These are phyloP conservation scores for Allium cepa DNA, from an alignment of 106 monocot species.

Conservation along the genomic window DNA sequence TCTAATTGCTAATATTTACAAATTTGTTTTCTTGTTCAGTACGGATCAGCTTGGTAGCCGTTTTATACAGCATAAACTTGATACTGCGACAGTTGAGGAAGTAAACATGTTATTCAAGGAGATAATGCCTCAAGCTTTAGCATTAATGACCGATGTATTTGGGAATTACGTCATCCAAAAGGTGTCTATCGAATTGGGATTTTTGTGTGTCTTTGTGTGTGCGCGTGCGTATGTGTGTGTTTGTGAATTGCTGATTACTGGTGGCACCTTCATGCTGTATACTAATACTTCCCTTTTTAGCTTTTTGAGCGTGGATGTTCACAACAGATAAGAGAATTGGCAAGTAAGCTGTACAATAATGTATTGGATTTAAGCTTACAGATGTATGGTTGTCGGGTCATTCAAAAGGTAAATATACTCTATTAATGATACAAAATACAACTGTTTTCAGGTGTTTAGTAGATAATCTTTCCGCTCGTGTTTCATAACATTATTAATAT, in stretches of 20 bases:
- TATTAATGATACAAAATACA: background rate
- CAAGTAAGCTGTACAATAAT: constrained; percentile 49
- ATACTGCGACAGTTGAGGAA: constrained; percentile 65
- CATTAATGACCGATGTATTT: constrained; percentile 89
- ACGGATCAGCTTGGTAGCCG: constrained; percentile 84
- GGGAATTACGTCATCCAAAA: constrained; percentile 92
- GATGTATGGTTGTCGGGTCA: constrained; percentile 87
- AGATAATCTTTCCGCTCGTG: background rate
- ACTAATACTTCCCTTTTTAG: constrained; percentile 16
- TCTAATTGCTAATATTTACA: background rate
- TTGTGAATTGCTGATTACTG: background rate
- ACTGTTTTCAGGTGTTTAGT: background rate
- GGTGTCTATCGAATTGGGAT: constrained; percentile 20
- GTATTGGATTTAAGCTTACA: constrained; percentile 72
- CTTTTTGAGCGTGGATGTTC: constrained; percentile 76
- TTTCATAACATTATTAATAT: background rate
- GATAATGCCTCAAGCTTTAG: constrained; percentile 68
- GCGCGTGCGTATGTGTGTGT: no score
- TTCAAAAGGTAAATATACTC: constrained; percentile 54
- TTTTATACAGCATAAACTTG: constrained; percentile 87
- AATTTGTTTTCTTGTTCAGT: constrained; percentile 27
- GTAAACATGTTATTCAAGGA: constrained; percentile 76
- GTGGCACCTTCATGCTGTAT: constrained; percentile 3
- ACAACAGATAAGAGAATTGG: constrained; percentile 51
- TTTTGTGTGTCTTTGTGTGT: background rate